Base-by-base conservation (phyloP, 164 flowering plant genomes). In the Brasenia schreberi region DNA sequence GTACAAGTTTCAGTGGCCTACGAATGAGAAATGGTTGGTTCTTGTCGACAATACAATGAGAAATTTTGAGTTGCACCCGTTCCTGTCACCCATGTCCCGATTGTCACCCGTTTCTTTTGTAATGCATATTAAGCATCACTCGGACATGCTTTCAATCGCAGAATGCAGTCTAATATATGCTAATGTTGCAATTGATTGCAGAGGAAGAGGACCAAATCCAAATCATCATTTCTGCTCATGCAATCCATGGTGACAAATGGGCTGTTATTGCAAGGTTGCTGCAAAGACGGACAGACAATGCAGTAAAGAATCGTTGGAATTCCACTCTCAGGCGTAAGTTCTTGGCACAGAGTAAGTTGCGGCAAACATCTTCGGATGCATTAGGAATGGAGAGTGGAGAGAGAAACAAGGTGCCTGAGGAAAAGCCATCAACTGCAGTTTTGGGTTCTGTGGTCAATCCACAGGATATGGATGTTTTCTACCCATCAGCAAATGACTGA, bases 301-400 rank as follows among this genome's bases (percentile, higher is more conserved):
- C 96, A 5, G 88, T 90, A 43, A 92, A 92, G 72, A 92, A 90
- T 66, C 98, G 88, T 76, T 92, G 98, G 98, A 92, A 92, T 77
- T 92, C 96, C 56, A 90, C 93, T 16, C 75, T 90, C 64, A 79
- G 86, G 75, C 90, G 96, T 2, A 79, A 88, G 18, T 73, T 73
- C 75, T 60, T 73, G 65, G 84, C 76, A 17, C 66, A 67, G 67
- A 76, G 66, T 61, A 78, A 64, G 75, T 74, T 71, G 23, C 10
- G 4, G 56, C 56, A 2, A 49, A 9, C 56, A 49, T 49, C 56
- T 5, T 49, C 12, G 2, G 56, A 49, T 49, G 56, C 56, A 4
- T 49, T 49, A 49, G 56, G 56, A 9, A 14, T 9, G 10, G 4
- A 2, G 11, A 49, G 56, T 9, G 56, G 10, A 49, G 56, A 49